Evolutionary conservation across 257 asterid species (phyloP), one percentile per base, ranked within the genome.

Genomic region (Rauvolfia tetraphylla): DNA sequence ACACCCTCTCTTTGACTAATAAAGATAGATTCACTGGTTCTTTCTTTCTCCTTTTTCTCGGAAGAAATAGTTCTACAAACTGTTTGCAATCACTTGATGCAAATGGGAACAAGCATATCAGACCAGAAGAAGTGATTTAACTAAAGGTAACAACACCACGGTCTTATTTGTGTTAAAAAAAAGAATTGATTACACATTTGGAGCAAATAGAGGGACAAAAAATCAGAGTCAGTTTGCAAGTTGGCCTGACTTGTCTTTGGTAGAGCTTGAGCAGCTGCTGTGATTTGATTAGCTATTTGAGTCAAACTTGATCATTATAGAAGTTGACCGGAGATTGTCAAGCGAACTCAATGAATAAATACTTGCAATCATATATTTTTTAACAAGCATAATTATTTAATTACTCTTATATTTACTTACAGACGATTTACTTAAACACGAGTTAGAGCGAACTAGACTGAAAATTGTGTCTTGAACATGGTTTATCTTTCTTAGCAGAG

Each of bases 151-250:
- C 22, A 14, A 51, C 44, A 51, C 39, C 59, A 29, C 15, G 56
- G 22, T 36, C 41, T 76, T 67, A 31, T 66, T 49, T 11, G 12
- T n/a, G 62, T 39, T 57, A 72, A 38, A 46, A 76, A 56, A 77
- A 66, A 76, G 23, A 31, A 29, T 56, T 44, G 23, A 67, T 14
- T 18, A 48, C 38, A 14, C 39, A 31, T 36, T 29, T 63, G 53
- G 44, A 13, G 36, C 34, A 62, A 11, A 53, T 53, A 18, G 12
- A 7, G 51, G 17, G 20, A 15, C 48, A 22, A 67, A 5, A 0
- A 0, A 15, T 61, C 31, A 29, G 20, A 39, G 29, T 18, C 48
- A 18, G 71, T 67, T 34, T 7, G 71, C 27, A 65, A 57, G 14
- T 58, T n/a, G 36, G 36, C 7, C 25, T 25, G 7, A 27, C 18